phyloP scores from a whole-genome alignment of 345 rosid species.

The Iberis pinnata region DNA sequence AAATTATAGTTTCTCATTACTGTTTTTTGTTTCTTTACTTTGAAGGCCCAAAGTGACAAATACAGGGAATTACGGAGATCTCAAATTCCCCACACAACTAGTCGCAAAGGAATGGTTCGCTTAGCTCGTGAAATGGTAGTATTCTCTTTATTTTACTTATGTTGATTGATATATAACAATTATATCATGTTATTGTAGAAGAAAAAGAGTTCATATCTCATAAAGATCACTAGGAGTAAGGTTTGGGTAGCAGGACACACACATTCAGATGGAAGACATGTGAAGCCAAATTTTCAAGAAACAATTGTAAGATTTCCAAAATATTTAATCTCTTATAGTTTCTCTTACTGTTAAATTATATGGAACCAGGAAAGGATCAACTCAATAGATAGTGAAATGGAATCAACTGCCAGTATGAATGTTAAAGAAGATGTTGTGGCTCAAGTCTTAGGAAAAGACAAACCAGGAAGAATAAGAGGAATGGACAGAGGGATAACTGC shows the following conservation, averaged over 20 bases:
- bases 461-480: neutral
- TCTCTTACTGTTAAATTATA: neutral
- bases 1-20: neutral
- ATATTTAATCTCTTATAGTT: neutral
- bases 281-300: neutral
- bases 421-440: neutral
- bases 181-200: neutral
- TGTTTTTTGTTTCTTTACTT: neutral
- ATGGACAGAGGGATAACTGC: neutral
- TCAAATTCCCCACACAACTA: neutral
- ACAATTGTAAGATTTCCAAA: neutral
- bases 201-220: neutral
- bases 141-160: neutral
- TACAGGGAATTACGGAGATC: neutral
- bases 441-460: neutral
- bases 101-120: neutral
- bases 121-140: neutral
- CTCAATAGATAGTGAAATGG: neutral
- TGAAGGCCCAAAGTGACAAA: neutral
- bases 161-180: neutral
- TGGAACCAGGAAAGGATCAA: neutral
- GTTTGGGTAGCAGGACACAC: neutral
- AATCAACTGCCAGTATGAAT: neutral
- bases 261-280: constrained; percentile 5
- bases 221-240: neutral